Evolutionary conservation across 176 grass and related monocot genomes (phyloP), one percentile per base, ranked within the genome.

Genomic region (Zizania latifolia): DNA sequence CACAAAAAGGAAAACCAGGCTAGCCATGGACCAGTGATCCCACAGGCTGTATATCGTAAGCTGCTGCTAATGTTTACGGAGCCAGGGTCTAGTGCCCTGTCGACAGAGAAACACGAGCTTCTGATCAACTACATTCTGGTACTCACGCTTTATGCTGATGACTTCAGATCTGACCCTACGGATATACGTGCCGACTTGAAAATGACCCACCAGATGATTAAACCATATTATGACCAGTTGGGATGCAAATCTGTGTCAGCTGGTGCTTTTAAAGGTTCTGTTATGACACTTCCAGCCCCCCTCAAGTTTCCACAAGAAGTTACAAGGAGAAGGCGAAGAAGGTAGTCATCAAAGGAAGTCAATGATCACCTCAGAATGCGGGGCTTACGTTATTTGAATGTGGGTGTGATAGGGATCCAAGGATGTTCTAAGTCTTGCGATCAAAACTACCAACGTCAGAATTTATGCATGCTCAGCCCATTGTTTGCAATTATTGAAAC

Each of bases 41-140:
- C 95, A 8, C 84, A 67, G 2, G 61, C 82, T 65, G 73, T 90
- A 43, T 68, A 79, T 77, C 89, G 87, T 60, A 90, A 45, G 64
- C 27, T 94, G 59, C n/a, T 83, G 67, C 31, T 57, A 55, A 86
- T 85, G 69, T 94, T 99, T 71, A 72, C 78, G 1, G 86, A 88
- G 77, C 65, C 68, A 12, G 89, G 74, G 17, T 86, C 86, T n/a
- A 62, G 62, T 21, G 10, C 57, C 19, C 58, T 94, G 33, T 88
- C 95, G 2, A 70, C 76, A 11, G 83, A 99, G 74, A 99, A 92
- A 63, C 62, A 82, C 0, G 91, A 99, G 73, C 95, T 99, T 67
- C 75, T 99, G 30, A 86, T 80, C n/a, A 93, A 90, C 34, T 92
- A 99, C 84, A 94, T 99, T 22, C 84, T 94, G 79, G 92, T 94